Percentiles rank a stretch among this genome's conserved stretches.
Conservation (phyloP, 805 yeast species). For the Lipomyces orientalis region DNA sequence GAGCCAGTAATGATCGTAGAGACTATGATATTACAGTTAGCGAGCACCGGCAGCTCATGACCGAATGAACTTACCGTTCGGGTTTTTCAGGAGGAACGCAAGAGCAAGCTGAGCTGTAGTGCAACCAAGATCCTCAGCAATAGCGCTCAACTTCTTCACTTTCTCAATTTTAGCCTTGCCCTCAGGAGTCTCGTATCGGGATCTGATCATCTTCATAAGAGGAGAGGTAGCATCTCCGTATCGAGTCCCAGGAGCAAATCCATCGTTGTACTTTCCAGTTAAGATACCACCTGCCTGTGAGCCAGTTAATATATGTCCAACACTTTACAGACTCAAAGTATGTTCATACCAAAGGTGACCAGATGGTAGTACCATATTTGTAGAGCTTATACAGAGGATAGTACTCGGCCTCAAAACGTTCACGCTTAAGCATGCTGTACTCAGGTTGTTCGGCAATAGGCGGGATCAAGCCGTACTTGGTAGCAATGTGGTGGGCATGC, state of each 20-base stretch:
- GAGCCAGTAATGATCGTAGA: conserved; percentile 46
- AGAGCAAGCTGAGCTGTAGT: conserved; percentile 44
- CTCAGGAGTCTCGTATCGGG: conserved; percentile 37
- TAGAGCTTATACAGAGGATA: conserved; percentile 42
- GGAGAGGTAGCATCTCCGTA: conserved; percentile 25
- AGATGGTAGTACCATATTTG: conserved; percentile 45
- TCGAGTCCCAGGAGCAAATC: conserved; percentile 41
- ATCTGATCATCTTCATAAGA: conserved; percentile 21
- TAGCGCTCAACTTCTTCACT: conserved; percentile 36
- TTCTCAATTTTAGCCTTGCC: conserved; percentile 40
- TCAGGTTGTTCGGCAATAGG: conserved; percentile 46
- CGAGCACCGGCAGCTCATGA: no score
- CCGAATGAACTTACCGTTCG: conserved; percentile 35
- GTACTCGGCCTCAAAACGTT: conserved; percentile 43
- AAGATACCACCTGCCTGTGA: conserved; percentile 43
- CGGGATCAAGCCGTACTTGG: conserved; percentile 43
- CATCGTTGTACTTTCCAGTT: conserved; percentile 45
- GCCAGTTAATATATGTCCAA: neutral
- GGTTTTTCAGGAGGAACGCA: conserved; percentile 44
- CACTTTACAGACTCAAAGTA: neutral
- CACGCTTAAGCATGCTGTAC: conserved; percentile 41
- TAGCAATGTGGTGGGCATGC: conserved; percentile 46
- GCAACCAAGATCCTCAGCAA: conserved; percentile 43
- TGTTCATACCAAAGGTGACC: conserved; percentile 40
- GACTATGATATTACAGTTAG: conserved; percentile 18